Percentiles rank a stretch among this genome's conserved stretches.
Conservation (phyloP, 2,329 filamentous ascomycete species). For the Colletotrichum sojae region DNA sequence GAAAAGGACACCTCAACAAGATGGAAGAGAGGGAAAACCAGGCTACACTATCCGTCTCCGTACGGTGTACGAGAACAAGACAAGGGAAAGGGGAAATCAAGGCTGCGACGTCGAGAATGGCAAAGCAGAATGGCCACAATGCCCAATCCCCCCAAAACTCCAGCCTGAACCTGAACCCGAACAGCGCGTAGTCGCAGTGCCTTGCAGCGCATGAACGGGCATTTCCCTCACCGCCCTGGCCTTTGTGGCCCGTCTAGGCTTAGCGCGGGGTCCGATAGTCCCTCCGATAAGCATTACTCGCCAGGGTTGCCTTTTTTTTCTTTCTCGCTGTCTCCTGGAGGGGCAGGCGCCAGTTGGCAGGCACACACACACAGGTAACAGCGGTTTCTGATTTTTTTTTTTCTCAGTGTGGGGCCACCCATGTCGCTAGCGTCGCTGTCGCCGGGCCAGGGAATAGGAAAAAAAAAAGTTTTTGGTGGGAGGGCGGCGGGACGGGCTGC, state of each 20-base stretch:
- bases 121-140: neutral
- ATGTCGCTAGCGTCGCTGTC: conserved; percentile 42
- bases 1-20: conserved; percentile 21
- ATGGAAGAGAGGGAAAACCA: conserved; percentile 1
- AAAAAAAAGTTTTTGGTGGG: conserved; percentile 45
- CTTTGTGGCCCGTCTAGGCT: conserved; percentile 32
- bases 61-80: neutral
- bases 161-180: neutral
- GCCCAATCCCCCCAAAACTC: neutral
- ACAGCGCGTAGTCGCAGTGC: neutral
- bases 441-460: conserved; percentile 38
- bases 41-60: no score
- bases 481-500: conserved; percentile 29
- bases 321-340: neutral
- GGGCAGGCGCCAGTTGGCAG: conserved; percentile 12
- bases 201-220: conserved; percentile 41
- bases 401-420: conserved; percentile 36
- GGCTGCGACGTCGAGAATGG: neutral
- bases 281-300: conserved; percentile 47
- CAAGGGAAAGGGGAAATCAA: neutral
- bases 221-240: conserved; percentile 48
- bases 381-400: conserved; percentile 41
- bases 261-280: conserved; percentile 43
- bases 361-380: neutral
- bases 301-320: conserved; percentile 30